Evolutionary conservation across 352 stramenopile species (phyloP).

Genomic region (Pythium dissimile): DNA sequence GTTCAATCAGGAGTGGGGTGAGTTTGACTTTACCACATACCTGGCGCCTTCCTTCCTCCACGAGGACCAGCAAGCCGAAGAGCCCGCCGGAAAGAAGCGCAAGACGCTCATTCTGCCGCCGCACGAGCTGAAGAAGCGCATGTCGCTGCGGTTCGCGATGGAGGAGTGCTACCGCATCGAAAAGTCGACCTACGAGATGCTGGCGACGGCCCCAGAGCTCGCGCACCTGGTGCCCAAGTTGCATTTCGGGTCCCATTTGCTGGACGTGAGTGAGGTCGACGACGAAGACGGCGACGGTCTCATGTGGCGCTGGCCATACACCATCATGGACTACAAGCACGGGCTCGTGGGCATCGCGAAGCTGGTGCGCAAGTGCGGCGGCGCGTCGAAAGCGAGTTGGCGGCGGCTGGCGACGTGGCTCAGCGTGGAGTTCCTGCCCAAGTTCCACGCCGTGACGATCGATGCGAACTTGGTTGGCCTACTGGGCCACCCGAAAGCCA

Average conservation of each 20-base stretch:
- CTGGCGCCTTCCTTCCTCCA: conserved; percentile 46
- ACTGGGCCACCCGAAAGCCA: conserved; percentile 57
- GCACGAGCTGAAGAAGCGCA: conserved; percentile 48
- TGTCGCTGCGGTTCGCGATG: conserved; percentile 68
- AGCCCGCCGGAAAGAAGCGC: conserved; percentile 30
- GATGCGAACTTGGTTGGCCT: conserved; percentile 40
- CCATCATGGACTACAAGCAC: conserved; percentile 67
- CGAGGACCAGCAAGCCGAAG: conserved; percentile 14
- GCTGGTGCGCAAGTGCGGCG: conserved; percentile 43
- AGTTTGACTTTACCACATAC: conserved; percentile 71
- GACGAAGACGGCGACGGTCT: conserved; percentile 55
- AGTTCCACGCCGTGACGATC: conserved; percentile 55
- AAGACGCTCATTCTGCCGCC: conserved; percentile 40
- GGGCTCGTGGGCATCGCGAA: conserved; percentile 46
- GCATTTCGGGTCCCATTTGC: conserved; percentile 47
- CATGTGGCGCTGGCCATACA: conserved; percentile 85
- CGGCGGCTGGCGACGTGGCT: conserved; percentile 53
- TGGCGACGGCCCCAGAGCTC: conserved; percentile 26
- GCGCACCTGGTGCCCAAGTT: conserved; percentile 38
- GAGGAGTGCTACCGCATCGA: conserved; percentile 77
- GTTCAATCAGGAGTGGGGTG: conserved; percentile 79
- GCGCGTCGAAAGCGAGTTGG: conserved; percentile 48
- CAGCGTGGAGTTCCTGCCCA: conserved; percentile 50
- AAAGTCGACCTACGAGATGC: conserved; percentile 51
- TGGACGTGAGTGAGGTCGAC: conserved; percentile 60